These are phyloP conservation scores for Debaryomyces nepalensis DNA, from an alignment of 1,139 yeast species.

Conservation along the genomic window DNA sequence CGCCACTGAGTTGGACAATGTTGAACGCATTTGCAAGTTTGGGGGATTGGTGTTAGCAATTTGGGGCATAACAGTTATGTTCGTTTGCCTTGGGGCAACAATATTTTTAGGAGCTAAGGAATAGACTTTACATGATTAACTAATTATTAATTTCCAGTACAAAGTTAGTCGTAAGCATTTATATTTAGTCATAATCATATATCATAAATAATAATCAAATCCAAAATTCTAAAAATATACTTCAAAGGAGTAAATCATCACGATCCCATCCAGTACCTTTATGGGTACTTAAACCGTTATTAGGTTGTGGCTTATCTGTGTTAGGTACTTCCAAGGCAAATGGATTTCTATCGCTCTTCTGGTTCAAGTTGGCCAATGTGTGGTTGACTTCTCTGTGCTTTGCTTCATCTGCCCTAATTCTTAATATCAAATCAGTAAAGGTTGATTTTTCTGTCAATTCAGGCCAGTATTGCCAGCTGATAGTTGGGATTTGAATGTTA, in stretches of 20 bases:
- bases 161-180: slow-evolving; percentile 1
- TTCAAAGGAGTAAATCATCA: slow-evolving; percentile 44
- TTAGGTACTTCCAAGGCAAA: slow-evolving; percentile 56
- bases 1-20: slow-evolving; percentile 37
- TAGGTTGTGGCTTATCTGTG: slow-evolving; percentile 56
- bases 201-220: background rate
- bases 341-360: slow-evolving; percentile 65
- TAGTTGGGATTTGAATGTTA: slow-evolving; percentile 50
- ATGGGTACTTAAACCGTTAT: slow-evolving; percentile 50
- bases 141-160: background rate
- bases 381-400: slow-evolving; percentile 80
- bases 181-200: slow-evolving; percentile 1
- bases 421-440: slow-evolving; percentile 62
- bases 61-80: slow-evolving; percentile 83
- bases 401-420: slow-evolving; percentile 68
- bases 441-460: slow-evolving; percentile 53
- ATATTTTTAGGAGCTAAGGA: slow-evolving; percentile 64
- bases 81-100: slow-evolving; percentile 78
- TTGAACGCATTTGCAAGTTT: slow-evolving; percentile 52
- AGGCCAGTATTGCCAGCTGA: slow-evolving; percentile 69
- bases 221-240: background rate
- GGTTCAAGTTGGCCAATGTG: slow-evolving; percentile 68
- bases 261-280: slow-evolving; percentile 68
- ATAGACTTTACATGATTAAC: slow-evolving; percentile 20
- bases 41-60: slow-evolving; percentile 63